Base-by-base conservation (phyloP, 805 yeast species). In the Cyberlindnera amylophila region DNA sequence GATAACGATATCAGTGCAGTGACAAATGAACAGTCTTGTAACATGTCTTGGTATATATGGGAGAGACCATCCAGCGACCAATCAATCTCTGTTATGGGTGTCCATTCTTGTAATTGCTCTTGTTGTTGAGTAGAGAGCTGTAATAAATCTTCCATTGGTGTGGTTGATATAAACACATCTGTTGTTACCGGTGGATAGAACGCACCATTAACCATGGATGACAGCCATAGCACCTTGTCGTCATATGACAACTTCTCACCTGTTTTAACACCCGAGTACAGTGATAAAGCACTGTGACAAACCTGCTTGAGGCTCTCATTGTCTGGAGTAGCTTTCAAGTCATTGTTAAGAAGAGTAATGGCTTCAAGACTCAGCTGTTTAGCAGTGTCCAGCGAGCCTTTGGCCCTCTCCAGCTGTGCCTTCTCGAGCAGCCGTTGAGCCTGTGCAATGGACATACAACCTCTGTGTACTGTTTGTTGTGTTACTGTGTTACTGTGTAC, bases 21-120 rank as follows among this genome's bases (percentile, higher is more conserved):
- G 3, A 86, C 86, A 55, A 86, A 77, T 0, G 95, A 85, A 61
- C 95, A 87, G 59, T 86, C 81, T 8, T 78, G 66, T n/a, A 76
- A 54, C 1, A 64, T 47, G 43, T 75, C 81, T 51, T 79, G 83
- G 52, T 66, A 70, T 11, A 78, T 38, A 21, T 62, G 57, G 1
- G 40, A 39, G 13, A 68, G 2, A 0, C 62, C 61, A 6, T 45
- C 37, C 3, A 31, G 13, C 1, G 50, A 32, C 61, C 61, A 58
- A 19, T 50, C 50, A 10, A 49, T 44, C 0, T 18, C 12, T 1
- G 18, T 11, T 3, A 42, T 24, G 2, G 31, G 7, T 8, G 8
- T 26, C 54, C 57, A 54, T 2, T 32, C 15, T 12, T 19, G 34
- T 18, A 55, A 32, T 3, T 30, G 37, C 1, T 15, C n/a, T 11